phyloP scores from a whole-genome alignment of 306 rosid species.

The Biancaea sappan region DNA sequence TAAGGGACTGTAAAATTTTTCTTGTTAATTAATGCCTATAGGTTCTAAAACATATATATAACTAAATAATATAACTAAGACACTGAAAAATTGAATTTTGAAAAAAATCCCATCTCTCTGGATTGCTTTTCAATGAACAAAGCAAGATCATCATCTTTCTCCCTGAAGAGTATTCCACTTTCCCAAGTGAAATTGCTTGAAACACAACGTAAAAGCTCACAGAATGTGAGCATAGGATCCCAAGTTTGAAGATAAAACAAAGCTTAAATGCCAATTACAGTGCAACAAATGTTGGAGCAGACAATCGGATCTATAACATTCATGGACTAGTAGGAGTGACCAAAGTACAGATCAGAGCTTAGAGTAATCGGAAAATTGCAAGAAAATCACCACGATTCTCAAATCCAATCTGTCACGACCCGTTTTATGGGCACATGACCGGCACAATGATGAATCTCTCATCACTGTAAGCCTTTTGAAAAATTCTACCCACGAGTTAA shows the following conservation, averaged over 20 bases:
- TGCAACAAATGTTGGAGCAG: slow-evolving; percentile 44
- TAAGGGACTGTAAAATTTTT: too few species aligned
- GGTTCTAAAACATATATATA: too few species aligned
- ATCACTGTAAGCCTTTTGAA: too few species aligned
- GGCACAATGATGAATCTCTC: too few species aligned
- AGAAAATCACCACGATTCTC: too few species aligned
- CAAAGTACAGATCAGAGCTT: slow-evolving; percentile 51
- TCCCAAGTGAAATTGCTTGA: slow-evolving; percentile 40
- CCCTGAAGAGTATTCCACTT: slow-evolving; percentile 57
- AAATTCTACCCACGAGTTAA: too few species aligned
- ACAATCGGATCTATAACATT: slow-evolving; percentile 67
- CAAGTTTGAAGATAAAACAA: slow-evolving; percentile 31
- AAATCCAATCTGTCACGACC: too few species aligned
- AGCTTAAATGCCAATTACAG: slow-evolving; percentile 40
- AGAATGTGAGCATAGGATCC: slow-evolving; percentile 47
- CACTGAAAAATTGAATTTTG: too few species aligned
- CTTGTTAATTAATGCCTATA: too few species aligned
- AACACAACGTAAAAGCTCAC: slow-evolving; percentile 3
- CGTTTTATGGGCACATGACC: too few species aligned
- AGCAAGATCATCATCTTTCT: slow-evolving; percentile 79
- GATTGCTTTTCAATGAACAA: slow-evolving; percentile 79
- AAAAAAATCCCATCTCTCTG: slow-evolving; percentile 66
- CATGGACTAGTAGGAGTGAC: slow-evolving; percentile 37
- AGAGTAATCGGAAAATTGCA: slow-evolving; percentile 52
- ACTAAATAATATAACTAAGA: too few species aligned